Base-by-base conservation (phyloP, 2,329 filamentous ascomycete species). In the Aspergillus sp. region DNA sequence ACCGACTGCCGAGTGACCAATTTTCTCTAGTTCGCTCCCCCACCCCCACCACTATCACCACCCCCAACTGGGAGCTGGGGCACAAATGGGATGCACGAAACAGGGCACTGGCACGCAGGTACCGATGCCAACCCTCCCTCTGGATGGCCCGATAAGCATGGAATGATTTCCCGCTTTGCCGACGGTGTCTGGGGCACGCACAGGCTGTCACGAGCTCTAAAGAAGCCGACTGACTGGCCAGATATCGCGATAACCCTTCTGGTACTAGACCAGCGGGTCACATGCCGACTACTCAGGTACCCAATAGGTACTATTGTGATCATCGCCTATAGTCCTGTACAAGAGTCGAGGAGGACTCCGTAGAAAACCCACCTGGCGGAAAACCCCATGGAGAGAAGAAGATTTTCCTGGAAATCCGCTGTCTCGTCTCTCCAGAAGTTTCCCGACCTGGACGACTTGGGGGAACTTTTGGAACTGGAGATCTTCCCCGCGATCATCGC, bases 401-500 rank as follows among this genome's bases (percentile, higher is more conserved):
- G 13, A 16, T 5, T 36, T 36, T 16, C 14, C 32, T 11, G 32
- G 32, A 10, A 36, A 4, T 36, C 32, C 32, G 13, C 32, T 16
- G 32, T 36, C 32, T 36, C 13, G 6, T 6, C 32, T 36, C 32
- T n/a, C 16, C 13, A 16, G 10, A 36, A 36, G 9, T 16, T 16
- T 36, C 13, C 13, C 32, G 32, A 14, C 32, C 32, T 16, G 21
- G 38, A 14, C 17, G n/a, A 31, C 16, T 44, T 16, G 17, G 20
- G 11, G 34, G 34, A 29, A 50, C 16, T 38, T 46, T 44, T n/a
- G n/a, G 42, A 34, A 43, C 52, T 40, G 57, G 53, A 56, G 54
- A 59, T 59, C 58, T 56, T 59, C 53, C 58, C 56, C 56, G 49
- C 53, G 53, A 48, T 52, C 49, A 59, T 58, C 56, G 31, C 34